Evolutionary conservation across 2,329 filamentous ascomycete species (phyloP), one percentile per base, ranked within the genome.

Genomic region (Alternaria triticimaculans): DNA sequence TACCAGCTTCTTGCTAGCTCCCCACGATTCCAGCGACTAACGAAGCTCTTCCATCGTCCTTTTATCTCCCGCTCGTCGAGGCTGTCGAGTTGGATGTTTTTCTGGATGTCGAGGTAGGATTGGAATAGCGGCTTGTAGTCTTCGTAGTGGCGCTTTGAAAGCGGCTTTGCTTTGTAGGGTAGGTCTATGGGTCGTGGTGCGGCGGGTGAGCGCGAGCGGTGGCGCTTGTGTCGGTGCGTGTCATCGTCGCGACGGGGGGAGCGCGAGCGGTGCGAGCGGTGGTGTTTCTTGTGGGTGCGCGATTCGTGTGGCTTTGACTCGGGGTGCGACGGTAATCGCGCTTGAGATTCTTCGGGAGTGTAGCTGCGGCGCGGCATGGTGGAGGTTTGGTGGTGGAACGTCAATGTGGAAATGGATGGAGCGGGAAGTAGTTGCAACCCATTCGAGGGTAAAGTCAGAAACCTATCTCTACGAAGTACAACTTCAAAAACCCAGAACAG

Each of bases 1-100:
- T 98, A 99, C 95, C 95, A 99, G 50, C 93, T 93, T 79, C 95
- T 91, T 5, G 92, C 91, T 67, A 98, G 84, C 81, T 95, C 92
- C 76, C 90, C 91, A 72, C 89, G 88, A 82, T 99, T 99, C 89
- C 96, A 99, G 84, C 94, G 95, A 5, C 87, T 85, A 12, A 95
- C 79, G 74, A 98, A 99, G 77, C 93, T 95, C 85, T 97, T 97
- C 94, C 95, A 99, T 59, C 95, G 85, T 2, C 94, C 94, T 68
- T 86, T 90, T 1, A 89, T 81, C 77, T 97, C 94, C n/a, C 87
- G 86, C 66, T 93, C 90, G 60, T 89, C 87, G 69, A 98, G 84
- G 10, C 87, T 86, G 18, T 89, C 85, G 2, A 96, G 82, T 57
- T 90, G 82, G 44, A 92, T 86, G 43, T 89, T 85, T 81, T 97